Evolutionary conservation across 2,329 filamentous ascomycete species (phyloP), one percentile per base, ranked within the genome.

Genomic region (Aureobasidium sp.): DNA sequence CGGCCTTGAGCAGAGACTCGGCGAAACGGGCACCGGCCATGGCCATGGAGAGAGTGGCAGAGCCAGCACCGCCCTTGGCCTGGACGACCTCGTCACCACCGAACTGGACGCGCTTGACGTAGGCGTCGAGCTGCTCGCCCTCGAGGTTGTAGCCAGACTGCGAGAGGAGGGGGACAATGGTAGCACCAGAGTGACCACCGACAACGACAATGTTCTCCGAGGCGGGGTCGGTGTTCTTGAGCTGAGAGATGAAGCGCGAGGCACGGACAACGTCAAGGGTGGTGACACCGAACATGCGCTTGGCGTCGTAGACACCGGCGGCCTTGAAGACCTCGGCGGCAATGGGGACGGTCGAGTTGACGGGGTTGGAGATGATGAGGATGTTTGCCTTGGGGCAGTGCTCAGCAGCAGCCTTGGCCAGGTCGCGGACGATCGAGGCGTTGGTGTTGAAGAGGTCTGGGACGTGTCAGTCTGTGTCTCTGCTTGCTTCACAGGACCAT

Each of bases 341-440:
- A 80, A 99, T 99, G 75, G 94, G 94, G 72, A 99, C 94, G 74
- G 94, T 99, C 70, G 91, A 96, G 90, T 99, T 99, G 81, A 99
- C 92, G 65, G 94, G 94, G 87, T 99, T 99, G 78, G 92, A 85
- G 80, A 99, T 99, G 83, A 99, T 85, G 74, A 97, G 86, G 77
- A 97, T 83, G 81, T 95, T 95, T 78, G 94, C 94, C 66, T 96
- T 83, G 71, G 94, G 94, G 74, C 87, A 84, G 69, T 89, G 84
- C 72, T 95, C 86, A 72, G 94, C 94, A 73, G 85, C 86, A 71
- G 91, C 92, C 85, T 96, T 95, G 80, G 93, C 92, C 67, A 99
- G 86, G 79, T 97, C 94, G 74, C 93, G 92, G 76, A 99, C 94
- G 77, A 99, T 99, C 75, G 90, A 95, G 78, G 94, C 94, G 79